Percentiles rank a stretch among this genome's conserved stretches.
These are phyloP conservation scores for Setaria viridis DNA, from an alignment of 202 grass and related monocot species.

Conservation along the genomic window DNA sequence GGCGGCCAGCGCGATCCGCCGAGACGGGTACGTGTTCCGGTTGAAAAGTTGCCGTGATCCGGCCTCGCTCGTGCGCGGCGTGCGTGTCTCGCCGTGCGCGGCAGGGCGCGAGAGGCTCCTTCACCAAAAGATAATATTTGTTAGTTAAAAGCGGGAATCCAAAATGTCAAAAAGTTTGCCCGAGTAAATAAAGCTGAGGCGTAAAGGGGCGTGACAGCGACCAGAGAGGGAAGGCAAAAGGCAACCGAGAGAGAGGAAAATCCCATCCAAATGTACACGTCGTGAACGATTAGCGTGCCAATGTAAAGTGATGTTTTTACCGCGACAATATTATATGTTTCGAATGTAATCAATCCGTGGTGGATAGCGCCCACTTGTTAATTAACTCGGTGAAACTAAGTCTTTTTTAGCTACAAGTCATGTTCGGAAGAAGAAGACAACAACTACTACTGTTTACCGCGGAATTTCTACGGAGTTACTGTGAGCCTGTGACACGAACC, in stretches of 20 bases:
- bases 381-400: no score
- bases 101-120: no score
- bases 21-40: no score
- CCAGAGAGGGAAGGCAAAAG: not conserved
- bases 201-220: slow-evolving; percentile 1
- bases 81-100: no score
- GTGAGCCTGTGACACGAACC: not conserved
- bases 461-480: not conserved
- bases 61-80: no score
- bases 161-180: not conserved
- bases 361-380: not conserved
- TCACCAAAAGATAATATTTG: no score
- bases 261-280: not conserved
- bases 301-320: not conserved
- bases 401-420: not conserved
- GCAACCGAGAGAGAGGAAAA: not conserved
- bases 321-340: not conserved
- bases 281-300: not conserved
- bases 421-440: not conserved
- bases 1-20: no score
- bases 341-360: not conserved
- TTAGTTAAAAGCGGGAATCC: no score
- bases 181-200: not conserved
- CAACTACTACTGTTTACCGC: not conserved
- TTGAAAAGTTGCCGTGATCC: no score